A percentile compares a stretch with the other conserved stretches of the same genome.
Conservation (phyloP, 306 rosid species). For the Herpetospermum pedunculosum region DNA sequence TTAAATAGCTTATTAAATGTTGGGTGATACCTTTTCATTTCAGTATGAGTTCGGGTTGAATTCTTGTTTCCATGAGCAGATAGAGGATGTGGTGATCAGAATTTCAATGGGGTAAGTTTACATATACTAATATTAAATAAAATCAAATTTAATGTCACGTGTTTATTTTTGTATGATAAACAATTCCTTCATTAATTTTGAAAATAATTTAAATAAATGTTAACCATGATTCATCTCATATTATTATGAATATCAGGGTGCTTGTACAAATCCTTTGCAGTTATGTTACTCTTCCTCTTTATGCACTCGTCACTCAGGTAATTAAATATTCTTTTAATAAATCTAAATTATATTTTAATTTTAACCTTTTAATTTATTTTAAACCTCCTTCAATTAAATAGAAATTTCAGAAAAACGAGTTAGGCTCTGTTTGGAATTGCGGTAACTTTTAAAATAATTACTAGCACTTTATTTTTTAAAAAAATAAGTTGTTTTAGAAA, state of each 20-base stretch:
- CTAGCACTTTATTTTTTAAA: no score
- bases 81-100: constrained; percentile 54
- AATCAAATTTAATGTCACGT: not conserved
- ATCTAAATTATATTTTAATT: not conserved
- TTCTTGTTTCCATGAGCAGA: constrained; percentile 53
- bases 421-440: no score
- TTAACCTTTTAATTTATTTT: not conserved
- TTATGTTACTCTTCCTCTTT: constrained; percentile 81
- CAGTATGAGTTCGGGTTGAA: constrained; percentile 56
- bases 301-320: constrained; percentile 92
- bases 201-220: no score
- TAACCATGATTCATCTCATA: not conserved
- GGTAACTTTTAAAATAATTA: no score
- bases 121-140: not conserved
- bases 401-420: no score
- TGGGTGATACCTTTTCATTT: not conserved
- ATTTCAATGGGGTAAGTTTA: constrained; percentile 67
- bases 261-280: constrained; percentile 73
- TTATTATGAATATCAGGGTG: constrained; percentile 27
- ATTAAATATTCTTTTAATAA: not conserved
- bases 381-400: no score
- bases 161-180: not conserved
- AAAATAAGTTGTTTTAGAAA: no score
- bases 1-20: not conserved
- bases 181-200: not conserved